Base-by-base conservation (phyloP, 2,329 filamentous ascomycete species). In the Neurospora sp. region DNA sequence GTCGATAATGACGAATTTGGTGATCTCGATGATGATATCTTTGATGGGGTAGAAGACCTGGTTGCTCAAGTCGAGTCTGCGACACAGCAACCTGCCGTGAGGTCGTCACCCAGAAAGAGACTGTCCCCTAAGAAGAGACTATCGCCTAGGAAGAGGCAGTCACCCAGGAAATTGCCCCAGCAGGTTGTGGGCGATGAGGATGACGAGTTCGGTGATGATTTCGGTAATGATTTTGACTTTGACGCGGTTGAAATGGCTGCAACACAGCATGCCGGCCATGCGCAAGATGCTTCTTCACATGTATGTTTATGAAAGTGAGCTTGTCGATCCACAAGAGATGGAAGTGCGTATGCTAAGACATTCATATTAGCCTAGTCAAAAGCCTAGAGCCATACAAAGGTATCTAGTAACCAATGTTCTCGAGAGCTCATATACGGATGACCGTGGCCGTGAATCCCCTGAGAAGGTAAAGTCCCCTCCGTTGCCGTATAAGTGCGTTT, bases 341-440 rank as follows among this genome's bases (percentile, higher is more conserved):
- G 71, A 76, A 74, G 73, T 72, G 72, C 70, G 73, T 72, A 74
- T 84, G 82, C 91, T 93, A 90, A 94, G 84, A 82, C 81, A 81
- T 79, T 83, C 84, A 70, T 38, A 72, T 62, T 87, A 91, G 91
- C 88, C 86, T 81, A 86, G 83, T 78, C 82, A 85, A 78, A 91
- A 90, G 79, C 82, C 85, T 75, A 90, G 89, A 82, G 88, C 90
- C 67, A 96, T 97, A 77, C 93, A 97, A 80, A 90, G 95, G 74
- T 97, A 97, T 81, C 84, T 94, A 73, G 87, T 97, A 75, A 91
- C 90, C 74, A 89, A 90, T 77, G 87, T 94, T 74, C 82, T 91
- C 71, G 87, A 92, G 72, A 87, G 87, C 75, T 85, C 89, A 66
- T 97, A 92, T 79, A 82, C 83, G 71, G 88, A 90, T 78, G 83